phyloP scores from a whole-genome alignment of 495 filamentous ascomycete species.

The Aspergillus egyptiacus region DNA sequence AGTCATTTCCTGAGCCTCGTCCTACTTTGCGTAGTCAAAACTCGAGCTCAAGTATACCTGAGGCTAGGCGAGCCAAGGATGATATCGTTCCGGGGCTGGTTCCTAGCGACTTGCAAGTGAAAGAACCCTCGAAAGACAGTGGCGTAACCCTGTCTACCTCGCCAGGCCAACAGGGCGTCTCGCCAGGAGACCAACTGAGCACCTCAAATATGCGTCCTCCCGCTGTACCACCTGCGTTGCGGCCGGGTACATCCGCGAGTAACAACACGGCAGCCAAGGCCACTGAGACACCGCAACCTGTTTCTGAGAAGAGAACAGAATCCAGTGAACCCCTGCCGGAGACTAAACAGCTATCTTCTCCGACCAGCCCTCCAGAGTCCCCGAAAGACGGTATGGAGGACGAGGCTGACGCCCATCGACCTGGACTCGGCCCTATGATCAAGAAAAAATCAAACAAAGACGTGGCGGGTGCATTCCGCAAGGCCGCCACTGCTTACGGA shows the following conservation, averaged over 20 bases:
- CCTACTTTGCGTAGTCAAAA: slow-evolving; percentile 17
- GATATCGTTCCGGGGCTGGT: slow-evolving; percentile 26
- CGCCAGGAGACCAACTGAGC: slow-evolving; percentile 16
- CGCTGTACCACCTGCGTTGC: slow-evolving; percentile 22
- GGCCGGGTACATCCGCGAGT: slow-evolving; percentile 17
- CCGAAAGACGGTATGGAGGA: slow-evolving; percentile 38
- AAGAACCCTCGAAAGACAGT: slow-evolving; percentile 23
- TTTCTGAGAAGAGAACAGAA: slow-evolving; percentile 7
- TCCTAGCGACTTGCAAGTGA: slow-evolving; percentile 24
- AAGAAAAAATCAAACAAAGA: slow-evolving; percentile 68
- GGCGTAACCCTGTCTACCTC: slow-evolving; percentile 16
- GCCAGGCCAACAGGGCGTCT: slow-evolving; percentile 12
- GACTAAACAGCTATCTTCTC: slow-evolving; percentile 2
- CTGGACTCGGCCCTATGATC: slow-evolving; percentile 86
- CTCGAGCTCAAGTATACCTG: slow-evolving; percentile 16
- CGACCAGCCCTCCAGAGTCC: slow-evolving; percentile 15
- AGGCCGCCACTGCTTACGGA: slow-evolving; percentile 73
- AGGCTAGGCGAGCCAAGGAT: slow-evolving; percentile 26
- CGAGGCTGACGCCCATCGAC: slow-evolving; percentile 50
- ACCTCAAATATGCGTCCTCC: slow-evolving; percentile 9
- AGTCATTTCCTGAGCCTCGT: slow-evolving; percentile 15
- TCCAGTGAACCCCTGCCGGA: slow-evolving; percentile 10
- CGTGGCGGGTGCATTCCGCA: slow-evolving; percentile 71
- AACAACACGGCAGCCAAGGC: slow-evolving; percentile 18
- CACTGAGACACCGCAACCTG: slow-evolving; percentile 12